A percentile compares a stretch with the other conserved stretches of the same genome.
These are phyloP conservation scores for Spizellomyces punctatus DNA, from an alignment of 192 early-diverging fungal species.

Conservation along the genomic window DNA sequence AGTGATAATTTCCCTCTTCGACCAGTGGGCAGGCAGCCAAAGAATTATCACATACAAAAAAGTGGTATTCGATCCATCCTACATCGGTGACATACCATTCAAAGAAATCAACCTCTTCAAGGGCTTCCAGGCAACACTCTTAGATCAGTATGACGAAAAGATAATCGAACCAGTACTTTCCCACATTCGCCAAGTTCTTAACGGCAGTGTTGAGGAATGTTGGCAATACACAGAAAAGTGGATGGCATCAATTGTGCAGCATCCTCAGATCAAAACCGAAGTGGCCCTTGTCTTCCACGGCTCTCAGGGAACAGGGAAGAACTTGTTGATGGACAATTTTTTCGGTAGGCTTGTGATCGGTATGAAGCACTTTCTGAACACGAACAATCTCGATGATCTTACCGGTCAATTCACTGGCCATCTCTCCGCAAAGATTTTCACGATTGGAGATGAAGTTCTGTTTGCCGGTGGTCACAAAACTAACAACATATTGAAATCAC, in stretches of 20 bases:
- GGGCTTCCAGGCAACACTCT: conserved; percentile 12
- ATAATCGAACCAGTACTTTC: conserved; percentile 1
- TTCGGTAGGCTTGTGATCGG: conserved; percentile 17
- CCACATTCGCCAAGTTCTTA: not conserved
- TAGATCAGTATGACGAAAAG: conserved; percentile 1
- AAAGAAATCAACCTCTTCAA: conserved; percentile 10
- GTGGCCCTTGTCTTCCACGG: conserved; percentile 7
- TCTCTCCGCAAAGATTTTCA: conserved; percentile 5
- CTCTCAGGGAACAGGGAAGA: conserved; percentile 16
- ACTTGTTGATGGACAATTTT: conserved; percentile 14
- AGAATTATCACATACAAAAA: conserved; percentile 11
- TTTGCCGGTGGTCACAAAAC: conserved; percentile 23
- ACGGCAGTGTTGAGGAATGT: not conserved
- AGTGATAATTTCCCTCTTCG: conserved; percentile 2
- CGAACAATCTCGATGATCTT: conserved; percentile 14
- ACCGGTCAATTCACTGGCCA: conserved; percentile 5
- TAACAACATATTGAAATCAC: conserved; percentile 18
- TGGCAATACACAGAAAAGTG: not conserved
- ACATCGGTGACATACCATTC: not conserved
- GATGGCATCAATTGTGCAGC: conserved; percentile 12
- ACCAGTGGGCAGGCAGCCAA: not conserved
- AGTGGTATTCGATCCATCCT: not conserved
- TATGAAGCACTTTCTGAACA: not conserved
- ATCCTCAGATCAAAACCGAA: conserved; percentile 3
- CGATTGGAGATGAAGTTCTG: conserved; percentile 9